Conservation (phyloP, 2,329 filamentous ascomycete genomes). For the Fusarium nelsonii region DNA sequence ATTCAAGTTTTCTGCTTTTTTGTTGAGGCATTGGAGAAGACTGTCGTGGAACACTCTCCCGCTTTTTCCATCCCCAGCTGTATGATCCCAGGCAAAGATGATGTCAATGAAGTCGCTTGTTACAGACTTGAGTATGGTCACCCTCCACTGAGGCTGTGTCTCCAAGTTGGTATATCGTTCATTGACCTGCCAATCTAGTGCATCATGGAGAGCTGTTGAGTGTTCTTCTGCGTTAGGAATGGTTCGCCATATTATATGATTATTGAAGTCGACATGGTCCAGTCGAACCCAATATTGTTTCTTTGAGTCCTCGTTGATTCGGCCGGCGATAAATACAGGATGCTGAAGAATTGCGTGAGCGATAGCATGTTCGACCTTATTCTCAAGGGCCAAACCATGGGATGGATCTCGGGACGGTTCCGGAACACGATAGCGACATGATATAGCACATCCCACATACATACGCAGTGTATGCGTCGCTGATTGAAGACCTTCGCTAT, state of each 20-base stretch:
- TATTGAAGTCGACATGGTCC: conserved; percentile 11
- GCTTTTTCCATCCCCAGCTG: conserved; percentile 25
- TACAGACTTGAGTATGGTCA: background rate
- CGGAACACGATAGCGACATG: conserved; percentile 18
- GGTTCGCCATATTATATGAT: conserved; percentile 23
- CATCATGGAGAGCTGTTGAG: background rate
- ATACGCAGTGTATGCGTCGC: background rate
- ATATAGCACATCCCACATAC: conserved; percentile 19
- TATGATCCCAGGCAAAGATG: conserved; percentile 33
- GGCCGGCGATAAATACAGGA: conserved; percentile 12
- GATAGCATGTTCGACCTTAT: conserved; percentile 12
- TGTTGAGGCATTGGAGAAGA: conserved; percentile 9
- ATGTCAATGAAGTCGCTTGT: conserved; percentile 11
- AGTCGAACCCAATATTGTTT: conserved; percentile 23
- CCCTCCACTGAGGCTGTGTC: conserved; percentile 11
- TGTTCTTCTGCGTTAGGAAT: background rate
- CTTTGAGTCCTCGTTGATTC: background rate
- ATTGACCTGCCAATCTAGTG: conserved; percentile 15
- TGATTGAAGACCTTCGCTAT: conserved; percentile 11
- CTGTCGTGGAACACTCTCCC: conserved; percentile 20
- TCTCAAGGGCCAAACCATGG: background rate
- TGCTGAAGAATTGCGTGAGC: background rate
- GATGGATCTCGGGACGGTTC: background rate
- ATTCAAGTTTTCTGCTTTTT: background rate
- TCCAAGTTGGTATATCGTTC: conserved; percentile 9